These are phyloP conservation scores for Colletotrichum tofieldiae DNA, from an alignment of 2,329 filamentous ascomycete genomes.

Conservation along the genomic window DNA sequence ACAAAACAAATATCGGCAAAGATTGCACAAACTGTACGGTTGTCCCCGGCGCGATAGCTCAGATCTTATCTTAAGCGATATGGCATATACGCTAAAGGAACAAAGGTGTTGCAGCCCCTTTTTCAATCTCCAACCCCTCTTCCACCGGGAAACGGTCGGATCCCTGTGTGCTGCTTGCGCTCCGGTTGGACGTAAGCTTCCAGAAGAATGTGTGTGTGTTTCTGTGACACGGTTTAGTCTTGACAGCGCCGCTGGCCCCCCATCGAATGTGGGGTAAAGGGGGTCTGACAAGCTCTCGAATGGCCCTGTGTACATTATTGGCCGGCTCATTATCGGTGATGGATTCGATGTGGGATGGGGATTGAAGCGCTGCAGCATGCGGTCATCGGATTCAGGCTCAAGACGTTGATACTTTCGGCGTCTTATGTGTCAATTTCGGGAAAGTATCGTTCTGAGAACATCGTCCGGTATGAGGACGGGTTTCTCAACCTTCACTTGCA, in stretches of 20 bases:
- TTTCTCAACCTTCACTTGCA: neutral
- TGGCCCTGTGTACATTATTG: constrained; percentile 27
- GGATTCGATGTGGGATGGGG: constrained; percentile 16
- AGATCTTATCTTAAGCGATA: constrained; percentile 32
- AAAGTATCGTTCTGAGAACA: constrained; percentile 19
- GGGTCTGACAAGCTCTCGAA: constrained; percentile 20
- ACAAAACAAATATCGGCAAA: constrained; percentile 27
- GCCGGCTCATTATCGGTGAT: constrained; percentile 24
- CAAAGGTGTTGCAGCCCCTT: constrained; percentile 23
- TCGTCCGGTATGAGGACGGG: constrained; percentile 20
- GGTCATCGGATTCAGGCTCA: neutral
- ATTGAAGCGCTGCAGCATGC: constrained; percentile 2
- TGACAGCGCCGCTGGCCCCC: neutral
- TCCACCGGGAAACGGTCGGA: constrained; percentile 8
- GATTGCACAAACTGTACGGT: constrained; percentile 15
- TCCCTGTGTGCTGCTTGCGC: constrained; percentile 16
- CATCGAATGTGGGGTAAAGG: constrained; percentile 36
- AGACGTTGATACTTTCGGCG: constrained; percentile 2
- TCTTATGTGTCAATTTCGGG: constrained; percentile 23
- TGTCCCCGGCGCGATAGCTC: constrained; percentile 27
- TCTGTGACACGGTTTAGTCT: neutral
- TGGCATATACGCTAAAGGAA: constrained; percentile 2
- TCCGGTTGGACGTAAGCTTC: constrained; percentile 38
- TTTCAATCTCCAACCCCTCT: constrained; percentile 30
- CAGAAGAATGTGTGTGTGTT: constrained; percentile 39